Evolutionary conservation across 1,139 yeast species (phyloP).

Genomic region (Blastobotrys serpentis): DNA sequence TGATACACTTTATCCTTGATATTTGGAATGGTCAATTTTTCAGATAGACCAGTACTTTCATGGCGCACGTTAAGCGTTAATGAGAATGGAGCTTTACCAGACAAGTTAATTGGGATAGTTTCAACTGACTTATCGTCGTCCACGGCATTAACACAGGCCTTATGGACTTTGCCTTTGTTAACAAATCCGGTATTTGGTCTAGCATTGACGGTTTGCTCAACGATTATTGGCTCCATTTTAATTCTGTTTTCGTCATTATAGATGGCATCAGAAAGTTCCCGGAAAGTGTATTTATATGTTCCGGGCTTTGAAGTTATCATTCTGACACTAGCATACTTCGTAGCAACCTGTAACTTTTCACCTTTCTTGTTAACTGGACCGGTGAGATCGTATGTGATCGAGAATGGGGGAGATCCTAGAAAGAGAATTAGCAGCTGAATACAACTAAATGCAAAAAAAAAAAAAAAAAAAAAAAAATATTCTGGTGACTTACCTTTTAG

Average conservation of each 20-base stretch:
- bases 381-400: slow-evolving; percentile 62
- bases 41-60: slow-evolving; percentile 51
- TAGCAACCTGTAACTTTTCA: slow-evolving; percentile 49
- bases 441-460: neutral
- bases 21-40: slow-evolving; percentile 39
- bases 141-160: slow-evolving; percentile 50
- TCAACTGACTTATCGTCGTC: slow-evolving; percentile 39
- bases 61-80: slow-evolving; percentile 55
- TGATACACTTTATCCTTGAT: slow-evolving; percentile 39
- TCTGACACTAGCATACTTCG: slow-evolving; percentile 49
- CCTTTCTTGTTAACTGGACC: slow-evolving; percentile 55
- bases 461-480: neutral
- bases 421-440: slow-evolving; percentile 8
- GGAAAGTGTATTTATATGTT: slow-evolving; percentile 57
- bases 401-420: slow-evolving; percentile 60
- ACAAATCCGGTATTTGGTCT: slow-evolving; percentile 60
- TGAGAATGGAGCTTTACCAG: slow-evolving; percentile 66
- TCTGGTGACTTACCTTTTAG: slow-evolving; percentile 47
- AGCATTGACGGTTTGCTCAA: slow-evolving; percentile 60
- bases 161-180: slow-evolving; percentile 47
- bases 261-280: slow-evolving; percentile 62
- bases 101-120: slow-evolving; percentile 53
- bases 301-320: slow-evolving; percentile 48
- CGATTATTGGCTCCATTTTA: slow-evolving; percentile 41
- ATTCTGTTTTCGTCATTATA: slow-evolving; percentile 46